Percentiles rank a stretch among this genome's conserved stretches.
phyloP scores from a whole-genome alignment of 1,284 basidiomycete genomes.

The Heimioporus retisporus region DNA sequence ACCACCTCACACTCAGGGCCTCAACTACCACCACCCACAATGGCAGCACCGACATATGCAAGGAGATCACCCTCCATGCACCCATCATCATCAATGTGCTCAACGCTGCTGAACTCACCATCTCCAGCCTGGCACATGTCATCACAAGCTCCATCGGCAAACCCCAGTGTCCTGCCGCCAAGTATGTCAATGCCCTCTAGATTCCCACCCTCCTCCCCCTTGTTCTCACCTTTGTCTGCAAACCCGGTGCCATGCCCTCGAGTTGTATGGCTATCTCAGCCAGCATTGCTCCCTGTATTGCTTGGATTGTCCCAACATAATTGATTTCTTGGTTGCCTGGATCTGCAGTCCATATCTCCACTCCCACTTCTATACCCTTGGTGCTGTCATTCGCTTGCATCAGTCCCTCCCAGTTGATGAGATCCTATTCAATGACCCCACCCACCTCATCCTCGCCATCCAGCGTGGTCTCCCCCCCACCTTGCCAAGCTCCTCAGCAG shows the following conservation, averaged over 20 bases:
- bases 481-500: slow-evolving; percentile 57
- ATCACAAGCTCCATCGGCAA: slow-evolving; percentile 56
- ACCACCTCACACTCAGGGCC: slow-evolving; percentile 64
- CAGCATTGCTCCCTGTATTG: slow-evolving; percentile 57
- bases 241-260: slow-evolving; percentile 59
- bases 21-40: slow-evolving; percentile 70
- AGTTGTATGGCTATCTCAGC: slow-evolving; percentile 55
- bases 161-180: slow-evolving; percentile 46
- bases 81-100: slow-evolving; percentile 56
- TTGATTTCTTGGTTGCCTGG: slow-evolving; percentile 63
- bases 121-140: slow-evolving; percentile 65
- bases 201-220: slow-evolving; percentile 56
- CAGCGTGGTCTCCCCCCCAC: slow-evolving; percentile 55
- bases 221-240: slow-evolving; percentile 54
- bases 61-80: slow-evolving; percentile 60
- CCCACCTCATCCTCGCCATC: slow-evolving; percentile 50
- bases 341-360: slow-evolving; percentile 64
- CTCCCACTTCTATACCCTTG: slow-evolving; percentile 58
- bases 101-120: slow-evolving; percentile 59
- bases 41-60: slow-evolving; percentile 59
- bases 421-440: slow-evolving; percentile 54
- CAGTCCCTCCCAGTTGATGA: slow-evolving; percentile 53
- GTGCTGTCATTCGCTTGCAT: slow-evolving; percentile 63
- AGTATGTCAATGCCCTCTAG: slow-evolving; percentile 54
- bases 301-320: slow-evolving; percentile 51